Conservation (phyloP, 169 alveolate species). For the Pseudocohnilembus persalinus region DNA sequence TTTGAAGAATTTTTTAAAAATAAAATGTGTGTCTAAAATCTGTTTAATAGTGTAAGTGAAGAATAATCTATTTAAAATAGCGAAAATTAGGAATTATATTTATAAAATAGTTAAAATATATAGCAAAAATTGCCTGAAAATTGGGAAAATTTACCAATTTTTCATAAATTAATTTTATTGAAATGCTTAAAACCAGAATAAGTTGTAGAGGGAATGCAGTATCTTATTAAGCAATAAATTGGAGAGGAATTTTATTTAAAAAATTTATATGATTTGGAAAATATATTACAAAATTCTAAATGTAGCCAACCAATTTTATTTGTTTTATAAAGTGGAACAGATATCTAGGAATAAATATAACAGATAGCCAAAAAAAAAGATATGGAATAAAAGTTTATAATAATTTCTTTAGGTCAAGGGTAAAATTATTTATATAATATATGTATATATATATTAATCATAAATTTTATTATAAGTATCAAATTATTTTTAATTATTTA, state of each 20-base stretch:
- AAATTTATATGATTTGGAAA: constrained; percentile 77
- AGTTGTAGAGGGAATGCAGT: not conserved
- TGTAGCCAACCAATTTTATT: constrained; percentile 67
- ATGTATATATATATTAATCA: no score
- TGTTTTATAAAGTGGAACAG: constrained; percentile 69
- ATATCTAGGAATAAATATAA: constrained; percentile 71
- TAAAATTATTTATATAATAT: constrained; percentile 50
- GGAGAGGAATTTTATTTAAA: constrained; percentile 77
- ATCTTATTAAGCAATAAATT: constrained; percentile 7
- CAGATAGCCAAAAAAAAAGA: constrained; percentile 70
- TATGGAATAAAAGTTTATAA: constrained; percentile 36
- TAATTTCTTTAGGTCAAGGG: constrained; percentile 84
- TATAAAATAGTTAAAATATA: no score
- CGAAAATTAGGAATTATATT: not conserved
- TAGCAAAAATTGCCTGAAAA: not conserved
- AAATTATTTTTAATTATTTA: no score
- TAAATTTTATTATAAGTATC: no score
- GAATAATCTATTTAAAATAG: no score
- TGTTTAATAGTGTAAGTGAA: no score
- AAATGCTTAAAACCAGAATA: not conserved
- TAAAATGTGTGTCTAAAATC: no score
- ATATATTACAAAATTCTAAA: constrained; percentile 64
- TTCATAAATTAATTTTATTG: no score
- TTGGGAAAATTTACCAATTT: not conserved
- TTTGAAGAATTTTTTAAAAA: not conserved